Base-by-base conservation (phyloP, 352 stramenopile genomes). In the Thraustotheca clavata region DNA sequence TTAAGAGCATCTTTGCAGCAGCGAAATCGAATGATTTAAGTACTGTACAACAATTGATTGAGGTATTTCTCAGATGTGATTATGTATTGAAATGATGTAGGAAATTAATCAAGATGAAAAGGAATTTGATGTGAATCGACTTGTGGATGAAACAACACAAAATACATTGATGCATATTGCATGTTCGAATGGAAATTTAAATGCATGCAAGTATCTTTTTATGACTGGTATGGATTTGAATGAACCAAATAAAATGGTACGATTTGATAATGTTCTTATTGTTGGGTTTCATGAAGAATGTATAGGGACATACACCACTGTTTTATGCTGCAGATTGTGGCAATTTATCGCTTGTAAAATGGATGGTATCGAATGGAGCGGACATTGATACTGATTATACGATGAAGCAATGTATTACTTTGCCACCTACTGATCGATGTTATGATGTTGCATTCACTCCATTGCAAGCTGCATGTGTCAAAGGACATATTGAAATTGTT, bases 341-440 rank as follows among this genome's bases (percentile, higher is more conserved):
- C 12, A 76, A 85, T 1, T 55, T 91, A 0, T 62, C 81, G n/a
- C 66, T 93, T 4, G 78, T 93, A 57, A 93, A 93, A 55, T 90
- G 83, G 83, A 68, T 93, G 43, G 76, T 93, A 48, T 93, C 83
- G 2, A 91, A 91, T 31, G 81, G 83, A 31, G 80, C 83, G 0
- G 83, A 92, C 49, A 89, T 93, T 31, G 83, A 93, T 60, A 86
- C 72, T 11, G 83, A 93, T 67, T 90, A 89, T 61, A 91, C 78
- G 43, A 76, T 86, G 49, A 76, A 73, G 5, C 61, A 67, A 1
- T 74, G 83, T 33, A 67, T 88, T 7, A 59, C 52, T 1, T 35
- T 35, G 7, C 75, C 79, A 8, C 73, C 78, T 27, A 73, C 87
- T 12, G 79, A 92, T 59, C 66, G 57, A 6, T 43, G 57, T 4